Percentiles rank a stretch among this genome's conserved stretches.
These are phyloP conservation scores for Boechera stricta DNA, from an alignment of 345 rosid species.

Conservation along the genomic window DNA sequence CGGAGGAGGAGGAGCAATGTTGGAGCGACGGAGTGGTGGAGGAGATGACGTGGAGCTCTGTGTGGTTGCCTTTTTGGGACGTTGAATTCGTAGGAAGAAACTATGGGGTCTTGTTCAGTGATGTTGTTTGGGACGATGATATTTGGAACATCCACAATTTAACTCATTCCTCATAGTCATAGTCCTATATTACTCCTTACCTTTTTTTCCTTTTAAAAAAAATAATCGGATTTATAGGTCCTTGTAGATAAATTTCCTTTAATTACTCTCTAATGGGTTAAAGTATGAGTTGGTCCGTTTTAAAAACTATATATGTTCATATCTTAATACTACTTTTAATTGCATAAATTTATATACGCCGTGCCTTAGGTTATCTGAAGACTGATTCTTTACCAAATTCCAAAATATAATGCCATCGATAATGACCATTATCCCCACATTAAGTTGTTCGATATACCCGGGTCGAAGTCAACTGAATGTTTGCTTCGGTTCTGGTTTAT, in stretches of 20 bases:
- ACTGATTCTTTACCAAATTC: not conserved
- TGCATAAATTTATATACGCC: not conserved
- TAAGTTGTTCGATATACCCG: conserved; percentile 5
- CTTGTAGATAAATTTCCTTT: not conserved
- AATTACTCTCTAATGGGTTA: not conserved
- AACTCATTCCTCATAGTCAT: conserved; percentile 40
- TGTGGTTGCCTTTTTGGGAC: conserved; percentile 69
- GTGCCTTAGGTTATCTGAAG: conserved; percentile 11
- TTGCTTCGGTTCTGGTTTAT: not conserved
- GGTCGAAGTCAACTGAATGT: conserved; percentile 21
- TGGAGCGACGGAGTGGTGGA: conserved; percentile 49
- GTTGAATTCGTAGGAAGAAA: conserved; percentile 57
- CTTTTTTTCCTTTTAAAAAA: not conserved
- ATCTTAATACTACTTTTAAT: conserved; percentile 4
- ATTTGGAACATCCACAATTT: conserved; percentile 67
- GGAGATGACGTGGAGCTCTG: conserved; percentile 64
- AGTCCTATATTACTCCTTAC: not conserved
- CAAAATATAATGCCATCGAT: not conserved
- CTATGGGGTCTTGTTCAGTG: conserved; percentile 49
- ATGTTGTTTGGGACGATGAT: conserved; percentile 70
- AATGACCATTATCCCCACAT: not conserved
- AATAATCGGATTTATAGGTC: not conserved
- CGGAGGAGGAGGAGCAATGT: conserved; percentile 42
- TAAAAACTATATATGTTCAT: conserved; percentile 11
- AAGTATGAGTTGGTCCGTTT: not conserved